Base-by-base conservation (phyloP, 2,329 filamentous ascomycete species). In the Talaromyces amestolkiae region DNA sequence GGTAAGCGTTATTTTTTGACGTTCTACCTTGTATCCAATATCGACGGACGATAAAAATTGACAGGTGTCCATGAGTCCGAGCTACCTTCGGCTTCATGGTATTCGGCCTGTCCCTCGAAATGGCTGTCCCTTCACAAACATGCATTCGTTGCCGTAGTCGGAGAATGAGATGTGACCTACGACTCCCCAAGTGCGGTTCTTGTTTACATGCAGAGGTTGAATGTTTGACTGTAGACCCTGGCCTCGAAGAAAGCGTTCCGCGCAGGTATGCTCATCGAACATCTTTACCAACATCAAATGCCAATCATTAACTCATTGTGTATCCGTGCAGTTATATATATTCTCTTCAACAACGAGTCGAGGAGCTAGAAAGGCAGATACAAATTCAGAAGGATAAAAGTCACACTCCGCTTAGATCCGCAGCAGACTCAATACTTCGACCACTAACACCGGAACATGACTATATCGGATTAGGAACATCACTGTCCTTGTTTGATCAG, bases 91-190 rank as follows among this genome's bases (percentile, higher is more conserved):
- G 3, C 22, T 22, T 22, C 22, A 22, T 22, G 1, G 22, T 22
- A 22, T 22, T 22, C 22, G 22, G 22, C 22, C 22, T 22, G 22
- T 22, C 1, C 22, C 35, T 10, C 37, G 17, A 41, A 11, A 49
- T 47, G 27, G 8, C 13, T 37, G 45, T 27, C 31, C 41, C 24
- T 43, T 35, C 37, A 19, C 61, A 54, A 7, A 54, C 49, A n/a
- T 54, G 49, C 24, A 33, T 54, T 6, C 49, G 49, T n/a, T 54
- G 49, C 49, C 49, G 49, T 17, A 54, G 49, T 54, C 49, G 49
- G 24, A 33, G 49, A 24, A 54, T 33, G 49, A 54, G 35, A 33
- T 54, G 49, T 33, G 49, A 54, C 22, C n/a, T 54, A 35, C 49
- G 49, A 54, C 49, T 54, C 24, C 49, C 49, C 9, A 54, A 54